Evolutionary conservation across 2,329 filamentous ascomycete genomes (phyloP).

Genomic region (Colletotrichum costaricense): DNA sequence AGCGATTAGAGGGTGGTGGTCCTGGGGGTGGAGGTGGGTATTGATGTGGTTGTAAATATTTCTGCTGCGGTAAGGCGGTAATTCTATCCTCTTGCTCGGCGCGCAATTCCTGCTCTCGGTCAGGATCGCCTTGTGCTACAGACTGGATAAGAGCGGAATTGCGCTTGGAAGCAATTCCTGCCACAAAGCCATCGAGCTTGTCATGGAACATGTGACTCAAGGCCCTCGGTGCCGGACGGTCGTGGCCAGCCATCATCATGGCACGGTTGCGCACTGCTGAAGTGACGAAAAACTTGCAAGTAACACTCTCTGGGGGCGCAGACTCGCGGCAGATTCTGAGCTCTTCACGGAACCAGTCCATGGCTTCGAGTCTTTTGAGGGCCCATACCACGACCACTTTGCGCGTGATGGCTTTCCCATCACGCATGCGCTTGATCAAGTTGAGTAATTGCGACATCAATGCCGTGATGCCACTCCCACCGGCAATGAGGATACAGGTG

Average conservation of each 20-base stretch:
- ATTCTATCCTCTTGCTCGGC: slow-evolving; percentile 87
- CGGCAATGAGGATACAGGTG: slow-evolving; percentile 91
- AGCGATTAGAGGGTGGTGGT: slow-evolving; percentile 44
- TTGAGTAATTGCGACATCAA: slow-evolving; percentile 91
- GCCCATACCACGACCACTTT: slow-evolving; percentile 95
- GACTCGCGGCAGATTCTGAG: slow-evolving; percentile 90
- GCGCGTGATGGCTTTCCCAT: slow-evolving; percentile 92
- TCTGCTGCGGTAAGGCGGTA: slow-evolving; percentile 79
- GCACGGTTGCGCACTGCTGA: slow-evolving; percentile 70
- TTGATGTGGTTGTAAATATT: slow-evolving; percentile 69
- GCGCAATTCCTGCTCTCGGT: slow-evolving; percentile 83
- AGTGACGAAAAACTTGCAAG: slow-evolving; percentile 95
- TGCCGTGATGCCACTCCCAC: slow-evolving; percentile 93
- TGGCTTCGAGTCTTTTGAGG: slow-evolving; percentile 87
- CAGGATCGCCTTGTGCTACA: slow-evolving; percentile 81
- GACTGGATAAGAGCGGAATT: slow-evolving; percentile 86
- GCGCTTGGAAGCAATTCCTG: slow-evolving; percentile 86
- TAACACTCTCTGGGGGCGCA: slow-evolving; percentile 87
- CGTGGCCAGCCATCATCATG: slow-evolving; percentile 39
- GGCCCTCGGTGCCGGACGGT: slow-evolving; percentile 67
- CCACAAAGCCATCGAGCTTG: slow-evolving; percentile 87
- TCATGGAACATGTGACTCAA: slow-evolving; percentile 84
- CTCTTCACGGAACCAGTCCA: slow-evolving; percentile 98
- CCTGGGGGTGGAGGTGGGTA: slow-evolving; percentile 44
- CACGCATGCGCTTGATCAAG: slow-evolving; percentile 95